Percentiles rank a stretch among this genome's conserved stretches.
phyloP scores from a whole-genome alignment of 441 rosid species.

The Pelargonium australe region DNA sequence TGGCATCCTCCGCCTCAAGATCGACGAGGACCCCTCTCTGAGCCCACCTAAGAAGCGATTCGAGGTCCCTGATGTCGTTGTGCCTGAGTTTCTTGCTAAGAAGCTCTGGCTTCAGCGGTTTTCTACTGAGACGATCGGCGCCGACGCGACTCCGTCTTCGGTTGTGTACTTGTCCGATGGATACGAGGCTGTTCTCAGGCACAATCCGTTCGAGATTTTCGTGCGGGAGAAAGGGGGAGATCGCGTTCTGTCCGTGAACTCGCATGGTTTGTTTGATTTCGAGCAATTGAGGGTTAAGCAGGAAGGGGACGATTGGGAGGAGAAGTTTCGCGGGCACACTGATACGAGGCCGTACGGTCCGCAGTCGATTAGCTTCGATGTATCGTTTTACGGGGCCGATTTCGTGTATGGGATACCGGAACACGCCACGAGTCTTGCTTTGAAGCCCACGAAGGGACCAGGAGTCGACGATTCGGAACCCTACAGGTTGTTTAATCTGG shows the following conservation, averaged over 20 bases:
- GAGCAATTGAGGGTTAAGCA: slow-evolving; percentile 67
- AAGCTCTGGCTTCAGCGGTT: slow-evolving; percentile 70
- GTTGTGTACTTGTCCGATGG: slow-evolving; percentile 56
- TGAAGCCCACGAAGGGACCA: slow-evolving; percentile 87
- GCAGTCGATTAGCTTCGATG: slow-evolving; percentile 91
- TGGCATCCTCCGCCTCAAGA: slow-evolving; percentile 65
- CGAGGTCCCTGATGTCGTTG: slow-evolving; percentile 75
- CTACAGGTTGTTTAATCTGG: slow-evolving; percentile 78
- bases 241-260: slow-evolving; percentile 60
- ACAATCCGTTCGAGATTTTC: slow-evolving; percentile 76
- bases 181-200: slow-evolving; percentile 74
- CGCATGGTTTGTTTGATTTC: slow-evolving; percentile 79
- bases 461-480: slow-evolving; percentile 88
- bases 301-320: slow-evolving; percentile 88
- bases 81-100: slow-evolving; percentile 28
- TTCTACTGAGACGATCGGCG: slow-evolving; percentile 44
- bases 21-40: slow-evolving; percentile 66
- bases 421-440: slow-evolving; percentile 77
- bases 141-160: slow-evolving; percentile 47
- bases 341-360: slow-evolving; percentile 83
- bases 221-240: slow-evolving; percentile 56
- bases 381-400: slow-evolving; percentile 76
- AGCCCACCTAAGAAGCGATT: slow-evolving; percentile 64
- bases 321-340: slow-evolving; percentile 69
- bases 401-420: slow-evolving; percentile 90